Base-by-base conservation (phyloP, 495 filamentous ascomycete genomes). In the Monascus purpureus region DNA sequence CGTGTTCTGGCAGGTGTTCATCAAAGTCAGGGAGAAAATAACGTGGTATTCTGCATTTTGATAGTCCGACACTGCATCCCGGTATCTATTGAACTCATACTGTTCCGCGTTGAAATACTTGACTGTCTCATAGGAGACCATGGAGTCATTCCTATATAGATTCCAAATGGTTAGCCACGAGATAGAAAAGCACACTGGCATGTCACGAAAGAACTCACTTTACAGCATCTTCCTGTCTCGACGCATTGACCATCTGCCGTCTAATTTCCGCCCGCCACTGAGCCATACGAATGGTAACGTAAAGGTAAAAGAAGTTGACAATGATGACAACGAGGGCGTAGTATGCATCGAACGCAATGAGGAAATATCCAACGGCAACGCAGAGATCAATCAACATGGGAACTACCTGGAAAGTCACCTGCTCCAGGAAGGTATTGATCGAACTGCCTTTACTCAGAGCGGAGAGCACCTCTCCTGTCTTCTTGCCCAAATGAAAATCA, bases 71-170 rank as follows among this genome's bases (percentile, higher is more conserved):
- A 97, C 82, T 2, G 88, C 84, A 2, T 64, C 52, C 12, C 83
- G 69, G 45, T 88, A 94, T 6, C 92, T 76, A 23, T 75, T 70
- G 52, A 93, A 95, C 46, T 97, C 90, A 52, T 87, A 93, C 5
- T 74, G 66, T 49, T 97, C 90, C 2, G 90, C 88, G 47, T 95
- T 95, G 68, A 97, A 97, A 49, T 96, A 96, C 52, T 97, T 96
- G 46, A 97, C 90, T 15, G 90, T 96, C 54, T 97, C 90, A 50
- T 96, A 97, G 8, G 86, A 90, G 22, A 86, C 76, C 70, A 97
- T 92, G 0, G 90, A 95, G 48, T 97, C 92, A 43, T 95, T 95
- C 61, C 72, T 77, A 32, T 1, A 5, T 26, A 13, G 4, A 31
- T 33, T 23, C 40, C 35, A 17, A 28, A 32, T 8, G 29, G 15